These are phyloP conservation scores for Alternaria atra DNA, from an alignment of 2,329 filamentous ascomycete genomes.

Conservation along the genomic window DNA sequence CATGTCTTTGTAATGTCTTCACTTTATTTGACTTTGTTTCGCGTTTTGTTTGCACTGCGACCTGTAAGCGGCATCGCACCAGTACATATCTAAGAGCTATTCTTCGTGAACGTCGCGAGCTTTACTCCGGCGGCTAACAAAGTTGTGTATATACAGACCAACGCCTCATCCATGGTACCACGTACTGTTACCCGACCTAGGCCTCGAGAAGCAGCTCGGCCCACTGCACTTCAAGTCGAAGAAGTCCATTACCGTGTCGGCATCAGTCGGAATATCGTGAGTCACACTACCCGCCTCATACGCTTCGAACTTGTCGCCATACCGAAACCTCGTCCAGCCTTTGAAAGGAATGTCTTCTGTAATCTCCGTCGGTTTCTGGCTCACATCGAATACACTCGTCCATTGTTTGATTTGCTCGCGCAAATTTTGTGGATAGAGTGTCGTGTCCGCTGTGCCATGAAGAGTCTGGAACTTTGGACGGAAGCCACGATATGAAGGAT, in stretches of 20 bases:
- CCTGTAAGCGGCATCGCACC: neutral
- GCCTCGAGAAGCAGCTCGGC: slow-evolving; percentile 28
- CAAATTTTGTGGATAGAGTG: slow-evolving; percentile 44
- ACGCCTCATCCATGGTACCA: neutral
- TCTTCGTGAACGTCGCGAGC: neutral
- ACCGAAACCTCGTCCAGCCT: slow-evolving; percentile 43
- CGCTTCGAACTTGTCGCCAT: slow-evolving; percentile 44
- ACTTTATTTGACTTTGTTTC: neutral
- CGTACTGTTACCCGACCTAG: neutral
- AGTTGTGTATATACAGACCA: neutral
- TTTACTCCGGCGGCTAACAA: neutral
- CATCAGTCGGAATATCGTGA: slow-evolving; percentile 46
- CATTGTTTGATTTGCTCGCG: slow-evolving; percentile 49
- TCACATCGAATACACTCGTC: slow-evolving; percentile 43
- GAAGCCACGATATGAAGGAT: slow-evolving; percentile 42
- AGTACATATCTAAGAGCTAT: neutral
- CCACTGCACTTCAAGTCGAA: slow-evolving; percentile 43
- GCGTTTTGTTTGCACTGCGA: neutral
- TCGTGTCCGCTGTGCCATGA: slow-evolving; percentile 39
- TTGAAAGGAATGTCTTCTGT: slow-evolving; percentile 38
- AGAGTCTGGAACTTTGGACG: slow-evolving; percentile 45
- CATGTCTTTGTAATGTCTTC: neutral
- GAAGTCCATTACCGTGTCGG: slow-evolving; percentile 42
- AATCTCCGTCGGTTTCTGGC: slow-evolving; percentile 30
- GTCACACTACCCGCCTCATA: slow-evolving; percentile 41